Percentiles rank a stretch among this genome's conserved stretches.
phyloP scores from a whole-genome alignment of 768 basidiomycete genomes.

The Multifurca ochricompacta region DNA sequence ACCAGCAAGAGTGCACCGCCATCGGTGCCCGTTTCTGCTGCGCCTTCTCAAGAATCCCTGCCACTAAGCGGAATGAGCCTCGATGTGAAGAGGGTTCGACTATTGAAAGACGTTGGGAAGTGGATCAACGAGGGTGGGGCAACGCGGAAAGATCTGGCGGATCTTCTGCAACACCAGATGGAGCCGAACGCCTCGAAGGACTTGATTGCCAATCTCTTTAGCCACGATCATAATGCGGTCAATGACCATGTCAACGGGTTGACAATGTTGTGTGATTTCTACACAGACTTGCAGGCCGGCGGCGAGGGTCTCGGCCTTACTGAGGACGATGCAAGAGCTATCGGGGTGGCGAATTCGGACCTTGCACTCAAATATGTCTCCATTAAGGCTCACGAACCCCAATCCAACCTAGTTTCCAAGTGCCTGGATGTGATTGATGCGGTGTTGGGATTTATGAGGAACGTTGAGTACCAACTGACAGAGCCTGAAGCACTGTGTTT shows the following conservation, averaged over 20 bases:
- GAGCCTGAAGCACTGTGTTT: conserved; percentile 86
- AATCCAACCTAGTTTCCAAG: conserved; percentile 80
- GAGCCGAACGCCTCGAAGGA: conserved; percentile 74
- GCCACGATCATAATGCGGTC: conserved; percentile 91
- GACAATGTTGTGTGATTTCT: conserved; percentile 67
- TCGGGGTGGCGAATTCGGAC: conserved; percentile 83
- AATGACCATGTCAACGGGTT: conserved; percentile 86
- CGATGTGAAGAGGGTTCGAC: conserved; percentile 57
- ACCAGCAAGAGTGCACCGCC: conserved; percentile 28
- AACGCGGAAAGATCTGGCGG: conserved; percentile 80
- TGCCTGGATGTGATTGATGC: conserved; percentile 84
- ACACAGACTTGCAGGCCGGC: conserved; percentile 45
- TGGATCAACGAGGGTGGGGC: conserved; percentile 87
- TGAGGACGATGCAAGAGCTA: conserved; percentile 44
- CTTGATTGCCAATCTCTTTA: conserved; percentile 72
- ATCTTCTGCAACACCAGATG: conserved; percentile 86
- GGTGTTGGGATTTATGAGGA: conserved; percentile 66
- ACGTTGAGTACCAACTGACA: conserved; percentile 65
- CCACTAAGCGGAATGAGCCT: conserved; percentile 45
- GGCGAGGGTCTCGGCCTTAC: conserved; percentile 44
- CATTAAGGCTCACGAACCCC: conserved; percentile 82
- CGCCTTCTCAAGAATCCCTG: conserved; percentile 24
- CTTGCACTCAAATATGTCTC: conserved; percentile 90
- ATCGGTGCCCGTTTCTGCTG: conserved; percentile 28
- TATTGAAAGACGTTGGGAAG: conserved; percentile 65